Evolutionary conservation across 495 filamentous ascomycete species (phyloP), one percentile per base, ranked within the genome.

Genomic region (Aspergillus steynii): DNA sequence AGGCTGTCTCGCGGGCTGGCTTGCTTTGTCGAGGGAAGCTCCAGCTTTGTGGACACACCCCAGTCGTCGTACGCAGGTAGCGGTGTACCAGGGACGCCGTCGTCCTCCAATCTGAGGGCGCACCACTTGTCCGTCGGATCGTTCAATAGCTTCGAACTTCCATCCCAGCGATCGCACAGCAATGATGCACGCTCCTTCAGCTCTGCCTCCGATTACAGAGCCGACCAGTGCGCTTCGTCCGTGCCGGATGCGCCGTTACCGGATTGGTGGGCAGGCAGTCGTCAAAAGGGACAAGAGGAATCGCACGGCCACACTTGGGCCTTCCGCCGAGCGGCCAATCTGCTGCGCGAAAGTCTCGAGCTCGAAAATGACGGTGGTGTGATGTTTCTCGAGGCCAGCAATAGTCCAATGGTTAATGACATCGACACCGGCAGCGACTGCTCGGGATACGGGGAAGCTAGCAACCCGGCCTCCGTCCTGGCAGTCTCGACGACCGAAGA

Each of bases 1-100:
- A 81, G 85, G 25, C 80, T 90, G 68, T 85, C 85, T 12, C 75
- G 77, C 14, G 86, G 86, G 5, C 68, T 91, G 45, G 86, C 85
- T 45, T 83, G 77, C 48, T 90, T 90, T 68, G 85, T 88, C 1
- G 85, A 89, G 58, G 77, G 77, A 7, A 79, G 76, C 61, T 78
- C 76, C 10, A 79, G 74, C 54, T 78, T 80, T 20, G 69, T 79
- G 26, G 74, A 80, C 26, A 66, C 65, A n/a, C 42, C 61, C 1
- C 66, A 73, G 47, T 62, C 60, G 1, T 74, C 74, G 0, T 67
- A 66, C 15, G 60, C 70, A 2, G 62, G 65, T 20, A 77, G 71
- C 47, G 60, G 62, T 7, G 53, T 34, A 4, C 73, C 72, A 10
- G 61, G 63, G 7, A 70, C 73, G 4, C 66, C 70, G 14, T 54